These are phyloP conservation scores for Saraca asoca DNA, from an alignment of 331 rosid genomes.

Conservation along the genomic window DNA sequence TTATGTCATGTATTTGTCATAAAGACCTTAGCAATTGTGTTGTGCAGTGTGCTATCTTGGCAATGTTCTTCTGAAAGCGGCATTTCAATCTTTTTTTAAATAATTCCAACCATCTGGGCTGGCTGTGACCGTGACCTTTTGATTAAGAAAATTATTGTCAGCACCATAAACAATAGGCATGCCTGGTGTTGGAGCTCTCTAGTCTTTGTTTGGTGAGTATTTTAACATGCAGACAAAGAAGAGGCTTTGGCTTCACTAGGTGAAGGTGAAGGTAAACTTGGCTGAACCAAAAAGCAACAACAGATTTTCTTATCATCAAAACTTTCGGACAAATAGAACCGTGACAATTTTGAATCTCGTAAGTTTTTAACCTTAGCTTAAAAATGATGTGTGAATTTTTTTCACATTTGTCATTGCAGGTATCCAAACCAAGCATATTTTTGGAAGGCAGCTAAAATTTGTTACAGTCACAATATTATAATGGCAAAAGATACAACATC, in stretches of 20 bases:
- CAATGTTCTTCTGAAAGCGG: conserved; percentile 46
- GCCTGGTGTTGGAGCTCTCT: conserved; percentile 30
- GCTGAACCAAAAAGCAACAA: conserved; percentile 56
- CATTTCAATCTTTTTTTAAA: conserved; percentile 53
- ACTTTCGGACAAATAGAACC: no score
- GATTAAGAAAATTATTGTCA: not conserved
- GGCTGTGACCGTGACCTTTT: conserved; percentile 45
- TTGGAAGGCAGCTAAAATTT: no score
- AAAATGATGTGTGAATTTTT: no score
- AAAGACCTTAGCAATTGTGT: conserved; percentile 30
- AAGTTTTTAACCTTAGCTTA: no score
- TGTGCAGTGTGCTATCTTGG: conserved; percentile 26
- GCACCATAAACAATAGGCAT: not conserved
- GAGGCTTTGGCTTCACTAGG: conserved; percentile 23
- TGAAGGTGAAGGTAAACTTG: no score
- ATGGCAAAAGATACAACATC: no score
- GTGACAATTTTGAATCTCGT: no score
- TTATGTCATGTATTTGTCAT: conserved; percentile 51
- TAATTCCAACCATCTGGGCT: conserved; percentile 56
- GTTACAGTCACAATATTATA: no score
- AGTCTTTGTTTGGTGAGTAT: conserved; percentile 26
- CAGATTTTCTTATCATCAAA: no score
- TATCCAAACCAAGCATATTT: no score
- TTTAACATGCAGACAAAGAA: conserved; percentile 20
- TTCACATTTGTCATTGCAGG: no score